phyloP scores from a whole-genome alignment of 2,329 filamentous ascomycete genomes.

The Xylariaceae sp. region DNA sequence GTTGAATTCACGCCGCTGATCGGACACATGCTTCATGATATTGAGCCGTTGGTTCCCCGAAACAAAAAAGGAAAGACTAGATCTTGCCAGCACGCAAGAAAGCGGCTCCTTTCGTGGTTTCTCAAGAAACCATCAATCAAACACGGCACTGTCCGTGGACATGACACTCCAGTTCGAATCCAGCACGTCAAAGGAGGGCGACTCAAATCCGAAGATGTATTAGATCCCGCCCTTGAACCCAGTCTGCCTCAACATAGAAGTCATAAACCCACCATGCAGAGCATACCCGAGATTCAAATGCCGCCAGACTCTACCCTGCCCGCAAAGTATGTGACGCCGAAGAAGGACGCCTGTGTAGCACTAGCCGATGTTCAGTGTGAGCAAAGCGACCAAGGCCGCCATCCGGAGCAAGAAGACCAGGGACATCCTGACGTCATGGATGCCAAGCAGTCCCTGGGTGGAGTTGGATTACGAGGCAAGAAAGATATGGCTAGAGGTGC shows the following conservation, averaged over 20 bases:
- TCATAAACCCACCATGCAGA: conserved; percentile 12
- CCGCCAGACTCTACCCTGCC: conserved; percentile 8
- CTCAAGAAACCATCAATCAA: conserved; percentile 19
- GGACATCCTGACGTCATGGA: conserved; percentile 4
- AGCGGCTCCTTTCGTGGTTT: conserved; percentile 26
- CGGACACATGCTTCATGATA: conserved; percentile 13
- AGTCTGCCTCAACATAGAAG: conserved; percentile 8
- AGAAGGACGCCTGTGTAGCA: conserved; percentile 13
- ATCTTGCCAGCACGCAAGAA: conserved; percentile 14
- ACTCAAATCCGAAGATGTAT: conserved; percentile 8
- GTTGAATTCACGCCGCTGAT: conserved; percentile 24
- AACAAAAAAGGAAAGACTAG: conserved; percentile 16
- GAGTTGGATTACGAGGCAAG: conserved; percentile 15
- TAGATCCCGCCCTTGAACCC: conserved; percentile 5
- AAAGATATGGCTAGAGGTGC: conserved; percentile 18
- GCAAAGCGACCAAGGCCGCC: conserved; percentile 9
- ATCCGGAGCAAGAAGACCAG: conserved; percentile 3
- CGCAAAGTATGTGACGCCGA: conserved; percentile 11
- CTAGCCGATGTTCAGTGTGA: conserved; percentile 9
- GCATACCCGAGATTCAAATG: conserved; percentile 10
- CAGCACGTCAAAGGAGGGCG: conserved; percentile 14
- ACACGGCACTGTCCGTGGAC: neutral
- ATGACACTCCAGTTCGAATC: conserved; percentile 8
- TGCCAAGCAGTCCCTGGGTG: conserved; percentile 10
- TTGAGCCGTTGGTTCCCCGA: conserved; percentile 15